These are phyloP conservation scores for Purpureocillium takamizusanense DNA, from an alignment of 2,329 filamentous ascomycete genomes.

Conservation along the genomic window DNA sequence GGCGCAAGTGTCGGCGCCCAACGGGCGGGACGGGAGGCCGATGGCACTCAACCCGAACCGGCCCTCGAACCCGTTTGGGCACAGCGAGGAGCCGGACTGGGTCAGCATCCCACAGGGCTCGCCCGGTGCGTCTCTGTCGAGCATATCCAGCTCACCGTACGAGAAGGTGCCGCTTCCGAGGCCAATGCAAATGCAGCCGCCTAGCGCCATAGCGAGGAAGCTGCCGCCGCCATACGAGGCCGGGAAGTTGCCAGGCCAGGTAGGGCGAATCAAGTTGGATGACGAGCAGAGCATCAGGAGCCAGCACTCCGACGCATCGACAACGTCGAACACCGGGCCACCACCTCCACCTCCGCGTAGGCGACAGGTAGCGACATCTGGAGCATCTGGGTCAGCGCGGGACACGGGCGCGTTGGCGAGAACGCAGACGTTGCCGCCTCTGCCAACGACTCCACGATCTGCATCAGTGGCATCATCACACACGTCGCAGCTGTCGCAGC, in stretches of 20 bases:
- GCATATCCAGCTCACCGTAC: constrained; percentile 50
- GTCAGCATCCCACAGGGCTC: constrained; percentile 51
- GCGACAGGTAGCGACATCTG: constrained; percentile 25
- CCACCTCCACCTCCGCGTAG: constrained; percentile 38
- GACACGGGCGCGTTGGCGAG: constrained; percentile 11
- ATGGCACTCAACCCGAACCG: constrained; percentile 64
- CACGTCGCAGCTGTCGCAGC: constrained; percentile 20
- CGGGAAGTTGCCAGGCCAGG: constrained; percentile 33
- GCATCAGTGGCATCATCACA: constrained; percentile 27
- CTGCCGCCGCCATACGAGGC: constrained; percentile 43
- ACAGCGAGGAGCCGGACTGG: constrained; percentile 76
- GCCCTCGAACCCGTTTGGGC: constrained; percentile 72
- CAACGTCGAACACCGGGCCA: constrained; percentile 19
- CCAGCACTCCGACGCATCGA: neutral
- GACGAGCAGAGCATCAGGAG: constrained; percentile 25
- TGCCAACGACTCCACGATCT: constrained; percentile 19
- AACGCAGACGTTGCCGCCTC: constrained; percentile 15
- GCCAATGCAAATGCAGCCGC: constrained; percentile 28
- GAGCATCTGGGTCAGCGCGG: constrained; percentile 4
- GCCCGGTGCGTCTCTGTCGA: constrained; percentile 45
- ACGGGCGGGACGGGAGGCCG: constrained; percentile 36
- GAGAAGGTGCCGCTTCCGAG: constrained; percentile 46
- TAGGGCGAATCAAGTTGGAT: constrained; percentile 31
- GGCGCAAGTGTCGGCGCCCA: constrained; percentile 60
- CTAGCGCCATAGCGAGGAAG: constrained; percentile 37